phyloP scores from a whole-genome alignment of 208 protist species.

The Trypanosoma lewisi region DNA sequence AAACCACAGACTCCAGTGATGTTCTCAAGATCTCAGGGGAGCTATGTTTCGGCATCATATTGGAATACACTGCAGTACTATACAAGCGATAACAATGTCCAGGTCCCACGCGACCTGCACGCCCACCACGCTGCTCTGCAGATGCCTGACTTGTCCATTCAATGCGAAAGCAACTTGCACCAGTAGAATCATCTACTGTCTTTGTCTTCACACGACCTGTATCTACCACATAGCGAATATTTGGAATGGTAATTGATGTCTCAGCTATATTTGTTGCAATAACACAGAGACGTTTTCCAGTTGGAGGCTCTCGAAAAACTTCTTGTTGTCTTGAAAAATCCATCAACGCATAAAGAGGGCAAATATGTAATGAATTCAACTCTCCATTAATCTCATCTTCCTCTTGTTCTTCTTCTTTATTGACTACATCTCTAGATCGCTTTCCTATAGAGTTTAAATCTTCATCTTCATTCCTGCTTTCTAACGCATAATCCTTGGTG shows the following conservation, averaged over 20 bases:
- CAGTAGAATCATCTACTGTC: slow-evolving; percentile 94
- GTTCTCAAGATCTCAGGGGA: slow-evolving; percentile 94
- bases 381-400: slow-evolving; percentile 88
- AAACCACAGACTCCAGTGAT: slow-evolving; percentile 88
- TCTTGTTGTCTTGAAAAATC: slow-evolving; percentile 92
- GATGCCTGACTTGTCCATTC: slow-evolving; percentile 96
- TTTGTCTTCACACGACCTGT: slow-evolving; percentile 97
- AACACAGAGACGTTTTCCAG: slow-evolving; percentile 93
- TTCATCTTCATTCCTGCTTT: slow-evolving; percentile 32
- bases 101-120: slow-evolving; percentile 93
- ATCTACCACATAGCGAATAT: slow-evolving; percentile 98
- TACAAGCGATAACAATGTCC: slow-evolving; percentile 98
- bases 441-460: slow-evolving; percentile 19
- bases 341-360: slow-evolving; percentile 98
- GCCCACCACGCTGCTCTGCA: slow-evolving; percentile 95
- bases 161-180: slow-evolving; percentile 96
- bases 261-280: slow-evolving; percentile 99
- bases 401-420: slow-evolving; percentile 27
- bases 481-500: slow-evolving; percentile 52
- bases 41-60: slow-evolving; percentile 94
- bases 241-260: slow-evolving; percentile 99
- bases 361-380: slow-evolving; percentile 91
- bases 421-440: slow-evolving; percentile 22
- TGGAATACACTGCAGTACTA: slow-evolving; percentile 95
- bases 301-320: slow-evolving; percentile 89